Evolutionary conservation across 179 eudicot genomes (phyloP), one percentile per base, ranked within the genome.

Genomic region (Vitellaria paradoxa): DNA sequence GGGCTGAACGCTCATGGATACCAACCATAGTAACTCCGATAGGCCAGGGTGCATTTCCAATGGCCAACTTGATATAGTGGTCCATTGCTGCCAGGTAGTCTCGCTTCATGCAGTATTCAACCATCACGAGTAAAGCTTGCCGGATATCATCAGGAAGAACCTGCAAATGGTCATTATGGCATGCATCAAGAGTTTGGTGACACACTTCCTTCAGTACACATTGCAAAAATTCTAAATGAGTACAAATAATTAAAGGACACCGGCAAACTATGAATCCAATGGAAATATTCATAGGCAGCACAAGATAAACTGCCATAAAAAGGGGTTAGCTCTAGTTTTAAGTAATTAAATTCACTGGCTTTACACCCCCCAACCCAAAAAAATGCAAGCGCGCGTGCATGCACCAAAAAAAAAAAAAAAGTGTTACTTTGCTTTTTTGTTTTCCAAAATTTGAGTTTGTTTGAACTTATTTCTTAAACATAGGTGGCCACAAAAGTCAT

Each of bases 21-120:
- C 99, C 99, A 93, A 96, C 99, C 99, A 96, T 96, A 89, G 99
- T 96, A 65, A 96, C 99, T 76, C 99, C 99, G 71, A 96, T 96
- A 53, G 99, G 99, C 99, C 99, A 96, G 40, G 99, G 99, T 20
- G 99, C 99, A 81, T 96, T 96, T 57, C 99, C 99, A 69, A 96
- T 96, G 23, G 99, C 98, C 87, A 93, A 57, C 82, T 85, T 96
- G 72, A 96, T 96, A 83, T 96, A 96, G 61, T 93, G 97, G 82
- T 93, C 99, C 91, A 96, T 93, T 68, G 97, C 98, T 65, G 99
- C 97, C 72, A 93, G 85, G 77, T 96, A 96, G 80, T 96, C 98
- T 67, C 98, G 88, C 81, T 85, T 81, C 90, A 88, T 84, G 79
- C 98, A 93, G 79, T 92, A 96, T 3, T 92, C 76, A 42, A 96